A percentile compares a stretch with the other conserved stretches of the same genome.
phyloP scores from a whole-genome alignment of 2,329 filamentous ascomycete genomes.

The Cladosporium sp. region DNA sequence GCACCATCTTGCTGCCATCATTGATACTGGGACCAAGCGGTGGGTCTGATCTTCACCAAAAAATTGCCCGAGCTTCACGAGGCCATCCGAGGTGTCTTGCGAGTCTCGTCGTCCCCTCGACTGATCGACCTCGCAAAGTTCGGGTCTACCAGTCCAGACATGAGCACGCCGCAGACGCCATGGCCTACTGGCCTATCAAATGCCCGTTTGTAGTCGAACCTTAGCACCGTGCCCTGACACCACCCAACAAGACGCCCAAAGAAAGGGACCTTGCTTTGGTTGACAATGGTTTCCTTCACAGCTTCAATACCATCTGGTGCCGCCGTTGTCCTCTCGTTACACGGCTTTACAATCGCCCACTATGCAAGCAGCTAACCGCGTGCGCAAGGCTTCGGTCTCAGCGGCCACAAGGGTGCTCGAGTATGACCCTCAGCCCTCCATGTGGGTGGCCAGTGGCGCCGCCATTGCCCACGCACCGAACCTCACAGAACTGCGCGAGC shows the following conservation, averaged over 20 bases:
- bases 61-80: neutral
- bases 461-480: conserved; percentile 41
- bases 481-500: conserved; percentile 39
- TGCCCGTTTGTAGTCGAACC: neutral
- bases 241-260: neutral
- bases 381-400: conserved; percentile 12
- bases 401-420: conserved; percentile 34
- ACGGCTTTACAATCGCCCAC: neutral
- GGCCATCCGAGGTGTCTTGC: neutral
- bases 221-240: neutral
- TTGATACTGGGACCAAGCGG: neutral
- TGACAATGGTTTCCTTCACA: neutral
- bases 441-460: conserved; percentile 44
- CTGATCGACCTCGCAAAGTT: conserved; percentile 1
- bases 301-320: neutral
- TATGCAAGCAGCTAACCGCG: conserved; percentile 10
- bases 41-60: neutral
- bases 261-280: neutral
- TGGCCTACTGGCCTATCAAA: neutral
- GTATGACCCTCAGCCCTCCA: conserved; percentile 41
- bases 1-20: neutral
- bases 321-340: neutral
- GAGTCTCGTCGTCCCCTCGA: neutral
- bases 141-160: neutral
- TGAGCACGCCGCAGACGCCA: neutral